Evolutionary conservation across 352 stramenopile species (phyloP), one percentile per base, ranked within the genome.

Genomic region (Thalassiosira delicatula): DNA sequence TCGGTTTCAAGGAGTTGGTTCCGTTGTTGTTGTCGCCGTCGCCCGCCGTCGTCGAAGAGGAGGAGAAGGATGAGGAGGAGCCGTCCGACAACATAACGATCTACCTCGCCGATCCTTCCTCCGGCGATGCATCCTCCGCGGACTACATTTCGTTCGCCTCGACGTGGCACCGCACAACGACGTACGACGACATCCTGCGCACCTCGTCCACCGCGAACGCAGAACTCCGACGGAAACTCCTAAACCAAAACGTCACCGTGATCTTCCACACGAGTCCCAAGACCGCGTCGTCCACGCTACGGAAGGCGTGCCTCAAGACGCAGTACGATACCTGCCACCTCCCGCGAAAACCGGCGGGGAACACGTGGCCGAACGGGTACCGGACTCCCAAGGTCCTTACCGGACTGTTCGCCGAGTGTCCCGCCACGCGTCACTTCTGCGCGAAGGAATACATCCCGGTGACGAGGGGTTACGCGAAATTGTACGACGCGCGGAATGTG

Each of bases 251-350:
- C 63, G 29, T 71, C 35, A 71, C 63, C 35, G 63, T 62, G 8
- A 67, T 79, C 23, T 62, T 66, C 42, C 71, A 79, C 32, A 51
- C 46, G 2, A 72, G 35, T 17, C 71, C 71, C n/a, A 79, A 79
- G 57, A 79, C 53, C 5, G 71, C 40, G 21, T 71, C 56, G 2
- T 79, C 71, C 0, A 72, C 71, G 2, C 23, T 79, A 17, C 59
- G 71, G 1, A 32, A 59, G 27, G 62, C 71, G 19, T 79, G 71
- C 62, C 30, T 72, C 25, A 46, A 79, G 14, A 56, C 29, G 0
- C 44, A 65, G 46, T n/a, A 59, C n/a, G 21, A 2, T 19, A 49
- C 60, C 23, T 79, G 71, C 32, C 7, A 65, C 25, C 8, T 66
- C 11, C 37, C 27, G 30, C 60, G 11, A 2, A 54, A 25, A 66